Base-by-base conservation (phyloP, 208 protist species). In the Entamoeba histolytica region DNA sequence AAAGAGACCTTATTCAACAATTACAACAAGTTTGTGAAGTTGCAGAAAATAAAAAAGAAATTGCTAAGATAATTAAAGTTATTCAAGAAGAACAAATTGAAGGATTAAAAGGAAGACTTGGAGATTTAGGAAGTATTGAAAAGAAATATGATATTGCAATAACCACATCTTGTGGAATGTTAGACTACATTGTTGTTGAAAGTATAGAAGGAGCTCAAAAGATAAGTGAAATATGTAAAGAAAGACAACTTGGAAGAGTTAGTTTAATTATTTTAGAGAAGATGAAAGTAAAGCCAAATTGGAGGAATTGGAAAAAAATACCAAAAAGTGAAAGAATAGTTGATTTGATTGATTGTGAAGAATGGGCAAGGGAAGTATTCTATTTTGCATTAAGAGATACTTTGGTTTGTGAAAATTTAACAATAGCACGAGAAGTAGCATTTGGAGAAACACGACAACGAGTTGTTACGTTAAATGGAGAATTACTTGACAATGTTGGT, bases 151-250 rank as follows among this genome's bases (percentile, higher is more conserved):
- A 93, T 1, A 8, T 95, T 55, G 94, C 94, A 15, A 69, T 93
- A 14, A 92, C 73, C 2, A 61, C 51, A 5, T 39, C 92, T n/a
- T 51, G 73, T n/a, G 7, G 15, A 15, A 23, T 44, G 35, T 91
- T 95, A 19, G 44, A 95, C 39, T 51, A 57, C 49, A 93, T 95
- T 92, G 94, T 95, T 92, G 92, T 95, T 57, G 92, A 93, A 50
- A 49, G 3, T 35, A 92, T 73, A 1, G 49, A 61, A 31, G 47
- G 47, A 49, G 92, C 73, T 19, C 7, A 95, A 49, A 44, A 92
- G 52, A 55, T 49, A 44, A 17, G 92, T 17, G 12, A 93, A 12
- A 91, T 93, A 35, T 44, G 93, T 12, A 47, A 49, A 93, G 23
- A 92, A 91, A 51, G 49, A 5, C 31, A 55, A 49, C 10, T 91